Evolutionary conservation across 2,329 filamentous ascomycete species (phyloP).

Genomic region (Penicillium sp.): DNA sequence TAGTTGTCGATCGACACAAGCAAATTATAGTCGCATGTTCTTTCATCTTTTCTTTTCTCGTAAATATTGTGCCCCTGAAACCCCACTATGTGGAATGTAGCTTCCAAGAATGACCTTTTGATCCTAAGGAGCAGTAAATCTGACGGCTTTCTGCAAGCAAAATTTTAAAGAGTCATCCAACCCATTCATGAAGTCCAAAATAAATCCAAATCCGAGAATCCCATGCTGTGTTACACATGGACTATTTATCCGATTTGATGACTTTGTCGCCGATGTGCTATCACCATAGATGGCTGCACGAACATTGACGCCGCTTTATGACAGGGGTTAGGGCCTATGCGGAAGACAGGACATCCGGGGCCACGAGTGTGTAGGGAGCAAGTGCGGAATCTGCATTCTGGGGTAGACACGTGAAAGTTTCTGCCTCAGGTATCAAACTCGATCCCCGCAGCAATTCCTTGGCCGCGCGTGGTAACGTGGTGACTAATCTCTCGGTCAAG

Average conservation of each 20-base stretch:
- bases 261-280: no score
- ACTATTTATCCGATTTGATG: no score
- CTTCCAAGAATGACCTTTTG: neutral
- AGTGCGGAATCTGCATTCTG: no score
- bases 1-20: neutral
- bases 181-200: no score
- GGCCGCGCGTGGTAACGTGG: neutral
- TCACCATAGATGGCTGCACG: no score
- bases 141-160: neutral
- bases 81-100: no score
- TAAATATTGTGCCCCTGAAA: neutral
- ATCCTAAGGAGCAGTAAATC: neutral
- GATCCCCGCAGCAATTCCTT: neutral
- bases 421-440: neutral
- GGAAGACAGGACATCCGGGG: neutral
- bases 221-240: no score
- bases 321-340: no score
- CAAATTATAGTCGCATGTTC: neutral
- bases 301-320: no score
- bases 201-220: neutral
- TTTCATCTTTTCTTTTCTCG: neutral
- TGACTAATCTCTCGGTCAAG: slow-evolving; percentile 9
- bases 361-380: no score
- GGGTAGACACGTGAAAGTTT: neutral
- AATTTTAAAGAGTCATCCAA: neutral